These are phyloP conservation scores for Postia placenta DNA, from an alignment of 768 basidiomycete species.

Conservation along the genomic window DNA sequence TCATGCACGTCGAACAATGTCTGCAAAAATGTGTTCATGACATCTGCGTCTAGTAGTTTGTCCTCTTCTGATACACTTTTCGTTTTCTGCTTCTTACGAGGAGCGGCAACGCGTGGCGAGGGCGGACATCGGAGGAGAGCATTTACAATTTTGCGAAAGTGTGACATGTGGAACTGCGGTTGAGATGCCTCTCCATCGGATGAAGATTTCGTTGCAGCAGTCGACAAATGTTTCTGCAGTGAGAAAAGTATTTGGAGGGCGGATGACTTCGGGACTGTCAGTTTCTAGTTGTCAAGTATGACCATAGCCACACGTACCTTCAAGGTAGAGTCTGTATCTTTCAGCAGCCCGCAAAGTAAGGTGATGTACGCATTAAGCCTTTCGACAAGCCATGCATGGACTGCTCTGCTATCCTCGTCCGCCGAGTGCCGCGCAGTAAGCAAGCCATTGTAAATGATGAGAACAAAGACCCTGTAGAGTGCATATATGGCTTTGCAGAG, in stretches of 20 bases:
- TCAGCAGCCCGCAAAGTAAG: constrained; percentile 61
- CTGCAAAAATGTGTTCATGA: constrained; percentile 56
- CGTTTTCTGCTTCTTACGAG: constrained; percentile 6
- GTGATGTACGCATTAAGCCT: constrained; percentile 64
- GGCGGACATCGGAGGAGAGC: constrained; percentile 58
- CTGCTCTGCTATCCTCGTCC: constrained; percentile 48
- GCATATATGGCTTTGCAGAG: constrained; percentile 78
- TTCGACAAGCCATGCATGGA: constrained; percentile 78
- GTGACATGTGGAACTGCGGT: constrained; percentile 62
- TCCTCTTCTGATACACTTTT: constrained; percentile 20
- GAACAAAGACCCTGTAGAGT: constrained; percentile 70
- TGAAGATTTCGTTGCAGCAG: constrained; percentile 5
- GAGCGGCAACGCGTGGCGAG: constrained; percentile 28
- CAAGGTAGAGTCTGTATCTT: constrained; percentile 70
- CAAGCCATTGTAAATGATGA: constrained; percentile 53
- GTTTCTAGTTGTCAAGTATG: background rate
- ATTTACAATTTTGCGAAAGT: constrained; percentile 59
- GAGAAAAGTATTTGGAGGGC: constrained; percentile 13
- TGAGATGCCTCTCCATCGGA: background rate
- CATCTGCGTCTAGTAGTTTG: constrained; percentile 47
- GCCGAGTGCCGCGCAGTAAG: constrained; percentile 46
- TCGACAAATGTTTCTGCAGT: constrained; percentile 15
- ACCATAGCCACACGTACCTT: constrained; percentile 43
- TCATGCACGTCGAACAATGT: constrained; percentile 75
- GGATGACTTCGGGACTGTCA: constrained; percentile 3